phyloP scores from a whole-genome alignment of 2,329 filamentous ascomycete genomes.

The Lachnellula cervina region DNA sequence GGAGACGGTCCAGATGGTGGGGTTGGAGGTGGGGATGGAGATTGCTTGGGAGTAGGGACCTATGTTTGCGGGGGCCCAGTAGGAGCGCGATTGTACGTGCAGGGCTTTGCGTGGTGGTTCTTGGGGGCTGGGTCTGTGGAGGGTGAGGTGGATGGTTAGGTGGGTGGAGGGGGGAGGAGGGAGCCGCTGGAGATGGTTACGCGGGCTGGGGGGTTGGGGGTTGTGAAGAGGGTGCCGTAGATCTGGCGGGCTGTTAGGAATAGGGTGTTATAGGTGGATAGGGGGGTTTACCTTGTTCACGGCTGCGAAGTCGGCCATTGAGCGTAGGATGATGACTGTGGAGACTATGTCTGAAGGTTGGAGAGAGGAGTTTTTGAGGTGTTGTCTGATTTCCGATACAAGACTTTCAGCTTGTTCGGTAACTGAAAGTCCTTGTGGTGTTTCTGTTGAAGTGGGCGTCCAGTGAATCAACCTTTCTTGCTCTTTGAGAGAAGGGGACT shows the following conservation, averaged over 20 bases:
- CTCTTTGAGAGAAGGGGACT: background rate
- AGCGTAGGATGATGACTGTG: conserved; percentile 65
- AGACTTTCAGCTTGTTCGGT: conserved; percentile 45
- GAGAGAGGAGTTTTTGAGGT: conserved; percentile 35
- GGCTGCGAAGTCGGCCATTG: conserved; percentile 71
- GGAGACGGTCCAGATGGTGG: conserved; percentile 43
- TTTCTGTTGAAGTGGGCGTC: conserved; percentile 13
- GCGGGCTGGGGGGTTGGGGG: conserved; percentile 77
- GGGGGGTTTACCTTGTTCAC: conserved; percentile 54
- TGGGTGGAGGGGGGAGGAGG: conserved; percentile 55
- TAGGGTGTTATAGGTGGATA: background rate
- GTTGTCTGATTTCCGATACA: conserved; percentile 40
- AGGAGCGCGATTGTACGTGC: conserved; percentile 88
- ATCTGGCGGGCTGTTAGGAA: conserved; percentile 33
- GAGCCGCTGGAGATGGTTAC: conserved; percentile 77
- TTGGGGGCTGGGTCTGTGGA: background rate
- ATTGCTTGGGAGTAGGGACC: conserved; percentile 94
- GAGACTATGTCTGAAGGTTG: conserved; percentile 45
- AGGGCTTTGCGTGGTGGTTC: conserved; percentile 51
- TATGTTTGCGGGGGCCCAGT: conserved; percentile 98
- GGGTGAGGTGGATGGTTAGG: conserved; percentile 51
- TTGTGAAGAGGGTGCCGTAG: conserved; percentile 70
- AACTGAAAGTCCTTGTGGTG: conserved; percentile 30
- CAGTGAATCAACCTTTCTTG: conserved; percentile 11
- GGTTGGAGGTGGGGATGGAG: conserved; percentile 39